Conservation (phyloP, 176 grass and related monocot species). For the Oryza rufipogon region DNA sequence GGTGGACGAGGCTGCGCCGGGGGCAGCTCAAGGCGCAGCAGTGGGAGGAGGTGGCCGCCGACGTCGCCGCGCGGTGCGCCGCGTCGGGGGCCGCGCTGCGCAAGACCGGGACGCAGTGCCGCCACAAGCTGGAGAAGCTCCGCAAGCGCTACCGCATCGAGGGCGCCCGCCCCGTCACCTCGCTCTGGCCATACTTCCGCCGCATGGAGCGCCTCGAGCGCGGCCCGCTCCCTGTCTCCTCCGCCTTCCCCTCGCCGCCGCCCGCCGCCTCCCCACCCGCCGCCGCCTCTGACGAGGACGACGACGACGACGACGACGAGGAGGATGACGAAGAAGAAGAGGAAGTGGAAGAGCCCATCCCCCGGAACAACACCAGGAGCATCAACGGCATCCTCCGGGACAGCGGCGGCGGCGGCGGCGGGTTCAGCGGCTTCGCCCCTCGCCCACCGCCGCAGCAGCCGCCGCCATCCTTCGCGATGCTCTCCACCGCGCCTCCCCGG, state of each 20-base stretch:
- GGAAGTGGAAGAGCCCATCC: conserved; percentile 41
- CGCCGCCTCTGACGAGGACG: conserved; percentile 38
- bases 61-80: conserved; percentile 62
- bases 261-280: conserved; percentile 22
- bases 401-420: neutral
- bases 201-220: conserved; percentile 85
- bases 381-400: conserved; percentile 79
- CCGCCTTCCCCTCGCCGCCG: conserved; percentile 39
- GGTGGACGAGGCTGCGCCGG: conserved; percentile 71
- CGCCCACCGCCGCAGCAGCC: conserved; percentile 35
- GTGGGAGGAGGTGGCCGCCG: conserved; percentile 87
- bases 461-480: conserved; percentile 36
- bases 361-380: conserved; percentile 71
- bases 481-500: conserved; percentile 44
- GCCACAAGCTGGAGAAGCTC: conserved; percentile 99
- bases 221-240: conserved; percentile 52
- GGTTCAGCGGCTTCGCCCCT: conserved; percentile 34
- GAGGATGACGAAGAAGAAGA: conserved; percentile 58
- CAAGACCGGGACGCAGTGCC: conserved; percentile 94
- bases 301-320: conserved; percentile 34
- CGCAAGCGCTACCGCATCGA: conserved; percentile 91
- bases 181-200: conserved; percentile 86
- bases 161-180: conserved; percentile 62
- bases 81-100: conserved; percentile 36
- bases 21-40: conserved; percentile 96